A percentile compares a stretch with the other conserved stretches of the same genome.
phyloP scores from a whole-genome alignment of 495 filamentous ascomycete species.

The Oleoguttula mirabilis region DNA sequence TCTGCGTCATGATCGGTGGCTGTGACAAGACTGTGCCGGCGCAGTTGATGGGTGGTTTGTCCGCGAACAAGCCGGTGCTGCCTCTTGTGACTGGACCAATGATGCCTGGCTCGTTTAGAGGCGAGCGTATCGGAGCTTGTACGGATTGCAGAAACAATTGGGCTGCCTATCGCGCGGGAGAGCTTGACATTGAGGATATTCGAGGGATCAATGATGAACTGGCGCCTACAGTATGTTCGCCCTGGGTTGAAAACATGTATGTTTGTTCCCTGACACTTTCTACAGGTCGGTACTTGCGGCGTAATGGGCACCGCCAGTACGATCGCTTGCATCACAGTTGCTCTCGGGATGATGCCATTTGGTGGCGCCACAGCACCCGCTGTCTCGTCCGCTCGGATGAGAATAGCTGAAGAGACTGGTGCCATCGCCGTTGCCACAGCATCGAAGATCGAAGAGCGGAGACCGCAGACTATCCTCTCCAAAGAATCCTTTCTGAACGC shows the following conservation, averaged over 20 bases:
- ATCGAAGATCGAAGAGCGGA: conserved; percentile 22
- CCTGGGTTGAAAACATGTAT: background rate
- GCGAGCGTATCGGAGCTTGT: conserved; percentile 49
- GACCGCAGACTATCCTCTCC: conserved; percentile 46
- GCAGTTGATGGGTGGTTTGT: conserved; percentile 58
- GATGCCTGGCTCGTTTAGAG: conserved; percentile 52
- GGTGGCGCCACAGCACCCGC: conserved; percentile 50
- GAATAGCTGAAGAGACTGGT: conserved; percentile 54
- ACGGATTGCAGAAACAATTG: conserved; percentile 58
- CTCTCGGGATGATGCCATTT: conserved; percentile 52
- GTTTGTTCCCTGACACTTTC: background rate
- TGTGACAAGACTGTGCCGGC: conserved; percentile 60
- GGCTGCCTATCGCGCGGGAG: conserved; percentile 49
- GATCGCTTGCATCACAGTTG: conserved; percentile 55
- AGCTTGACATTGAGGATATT: conserved; percentile 55
- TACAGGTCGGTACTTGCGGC: conserved; percentile 11
- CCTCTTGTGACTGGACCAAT: conserved; percentile 55
- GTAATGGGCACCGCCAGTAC: conserved; percentile 54
- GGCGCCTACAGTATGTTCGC: conserved; percentile 39
- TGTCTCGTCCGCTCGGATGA: conserved; percentile 49
- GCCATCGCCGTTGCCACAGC: conserved; percentile 42
- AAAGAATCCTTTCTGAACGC: conserved; percentile 54
- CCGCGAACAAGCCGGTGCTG: conserved; percentile 54
- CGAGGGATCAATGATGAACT: conserved; percentile 53
- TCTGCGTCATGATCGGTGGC: conserved; percentile 52